Base-by-base conservation (phyloP, 2,329 filamentous ascomycete genomes). In the Sporothrix dimorphospora region DNA sequence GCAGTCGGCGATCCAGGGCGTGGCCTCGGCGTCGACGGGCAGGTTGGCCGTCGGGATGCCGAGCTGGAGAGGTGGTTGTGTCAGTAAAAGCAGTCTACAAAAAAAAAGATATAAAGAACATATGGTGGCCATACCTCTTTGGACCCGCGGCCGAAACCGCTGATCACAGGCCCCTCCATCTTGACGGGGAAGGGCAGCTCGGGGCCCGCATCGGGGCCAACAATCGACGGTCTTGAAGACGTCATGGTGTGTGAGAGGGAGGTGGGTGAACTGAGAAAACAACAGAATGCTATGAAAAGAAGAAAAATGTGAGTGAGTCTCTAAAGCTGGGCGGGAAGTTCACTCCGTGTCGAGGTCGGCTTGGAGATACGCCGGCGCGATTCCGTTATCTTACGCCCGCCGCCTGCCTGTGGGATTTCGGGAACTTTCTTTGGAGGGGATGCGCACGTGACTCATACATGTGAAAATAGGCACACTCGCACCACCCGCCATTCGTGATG, bases 11-110 rank as follows among this genome's bases (percentile, higher is more conserved):
- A 91, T 90, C 89, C 89, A 91, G 11, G 87, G 83, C 42, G 85
- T 82, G 7, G 85, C 81, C 77, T 88, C 78, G 70, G 86, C 85
- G 81, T 92, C 90, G 68, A 95, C 91, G 77, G 90, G 90, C 59
- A 98, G 89, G 85, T 98, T 99, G 79, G 96, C 96, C 1, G 96
- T 98, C 2, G 96, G 96, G 80, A 98, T 98, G 77, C 95, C 95
- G 79, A 98, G 92, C 90, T 97, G 74, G 45, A 8, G 1, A 9
- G 42, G 19, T 47, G n/a, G n/a, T n/a, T n/a, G 42, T 19, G 40
- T 53, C 1, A 24, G 65, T 7, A 34, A 19, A 34, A 19, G 30
- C 3, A 61, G 27, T 3, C 14, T 16, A 47, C 14, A 47, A 47
- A 27, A 5, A 16, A 1, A 47, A 12, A 2, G 5, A 45, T 4